Evolutionary conservation across 495 filamentous ascomycete species (phyloP).

Genomic region (Aspergillus ellipticus): DNA sequence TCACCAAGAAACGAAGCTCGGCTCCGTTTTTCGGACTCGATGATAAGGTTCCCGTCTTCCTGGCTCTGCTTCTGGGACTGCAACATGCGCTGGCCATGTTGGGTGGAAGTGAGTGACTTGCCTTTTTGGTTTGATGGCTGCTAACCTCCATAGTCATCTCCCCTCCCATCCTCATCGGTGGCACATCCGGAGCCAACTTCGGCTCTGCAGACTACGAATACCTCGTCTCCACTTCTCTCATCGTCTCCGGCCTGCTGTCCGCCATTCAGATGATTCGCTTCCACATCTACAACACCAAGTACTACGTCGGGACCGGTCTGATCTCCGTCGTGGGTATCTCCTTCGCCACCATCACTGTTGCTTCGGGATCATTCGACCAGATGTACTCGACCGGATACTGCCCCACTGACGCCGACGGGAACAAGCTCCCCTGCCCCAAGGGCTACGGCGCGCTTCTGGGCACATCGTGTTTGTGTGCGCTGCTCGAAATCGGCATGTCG

Average conservation of each 20-base stretch:
- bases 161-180: conserved; percentile 73
- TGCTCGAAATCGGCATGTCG: conserved; percentile 42
- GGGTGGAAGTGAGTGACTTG: conserved; percentile 45
- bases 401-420: conserved; percentile 59
- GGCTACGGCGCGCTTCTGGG: conserved; percentile 84
- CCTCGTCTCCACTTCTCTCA: conserved; percentile 84
- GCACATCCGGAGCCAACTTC: conserved; percentile 63
- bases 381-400: conserved; percentile 85
- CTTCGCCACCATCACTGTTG: conserved; percentile 84
- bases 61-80: conserved; percentile 14
- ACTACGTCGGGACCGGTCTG: conserved; percentile 83
- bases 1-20: conserved; percentile 10
- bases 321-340: conserved; percentile 81
- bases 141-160: conserved; percentile 53
- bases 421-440: conserved; percentile 70
- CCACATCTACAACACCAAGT: conserved; percentile 73
- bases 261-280: conserved; percentile 82
- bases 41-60: conserved; percentile 14
- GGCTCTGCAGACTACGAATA: conserved; percentile 60
- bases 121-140: background rate
- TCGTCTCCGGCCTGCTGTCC: conserved; percentile 78
- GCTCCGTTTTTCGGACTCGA: conserved; percentile 18
- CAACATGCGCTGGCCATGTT: conserved; percentile 53
- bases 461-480: conserved; percentile 56
- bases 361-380: conserved; percentile 69